Percentiles rank a stretch among this genome's conserved stretches.
phyloP scores from a whole-genome alignment of 345 rosid genomes.

The Salix viminalis region DNA sequence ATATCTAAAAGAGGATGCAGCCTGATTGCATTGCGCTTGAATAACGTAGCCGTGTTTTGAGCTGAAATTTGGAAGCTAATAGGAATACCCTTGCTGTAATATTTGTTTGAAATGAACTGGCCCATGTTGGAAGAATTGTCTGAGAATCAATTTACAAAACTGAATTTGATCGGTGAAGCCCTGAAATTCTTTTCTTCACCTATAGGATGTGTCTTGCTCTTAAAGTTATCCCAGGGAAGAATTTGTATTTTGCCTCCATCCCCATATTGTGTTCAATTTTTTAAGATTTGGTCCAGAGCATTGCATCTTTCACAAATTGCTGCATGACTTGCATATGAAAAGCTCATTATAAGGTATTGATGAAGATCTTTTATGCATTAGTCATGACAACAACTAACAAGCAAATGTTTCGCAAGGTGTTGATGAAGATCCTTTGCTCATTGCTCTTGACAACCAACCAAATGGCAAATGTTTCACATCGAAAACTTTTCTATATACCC shows the following conservation, averaged over 20 bases:
- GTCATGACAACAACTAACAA: background rate
- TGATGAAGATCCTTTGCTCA: background rate
- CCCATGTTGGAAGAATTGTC: background rate
- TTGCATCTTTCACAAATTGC: background rate
- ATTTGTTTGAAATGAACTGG: background rate
- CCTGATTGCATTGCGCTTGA: background rate
- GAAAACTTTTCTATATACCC: no score
- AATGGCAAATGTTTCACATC: background rate
- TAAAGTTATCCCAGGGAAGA: background rate
- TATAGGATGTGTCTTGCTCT: background rate
- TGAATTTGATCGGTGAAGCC: background rate
- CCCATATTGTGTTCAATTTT: background rate
- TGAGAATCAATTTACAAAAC: background rate
- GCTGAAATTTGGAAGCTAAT: background rate
- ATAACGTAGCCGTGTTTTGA: background rate
- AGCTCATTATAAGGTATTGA: background rate
- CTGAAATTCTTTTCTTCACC: background rate
- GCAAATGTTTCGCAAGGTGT: background rate
- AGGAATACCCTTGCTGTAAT: background rate
- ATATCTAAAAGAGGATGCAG: background rate
- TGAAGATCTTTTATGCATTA: background rate
- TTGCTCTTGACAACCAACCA: background rate
- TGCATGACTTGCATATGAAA: background rate
- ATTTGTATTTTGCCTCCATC: background rate
- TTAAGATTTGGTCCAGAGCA: background rate